Conservation (phyloP, 2,329 filamentous ascomycete genomes). For the Cladosporium sp. region DNA sequence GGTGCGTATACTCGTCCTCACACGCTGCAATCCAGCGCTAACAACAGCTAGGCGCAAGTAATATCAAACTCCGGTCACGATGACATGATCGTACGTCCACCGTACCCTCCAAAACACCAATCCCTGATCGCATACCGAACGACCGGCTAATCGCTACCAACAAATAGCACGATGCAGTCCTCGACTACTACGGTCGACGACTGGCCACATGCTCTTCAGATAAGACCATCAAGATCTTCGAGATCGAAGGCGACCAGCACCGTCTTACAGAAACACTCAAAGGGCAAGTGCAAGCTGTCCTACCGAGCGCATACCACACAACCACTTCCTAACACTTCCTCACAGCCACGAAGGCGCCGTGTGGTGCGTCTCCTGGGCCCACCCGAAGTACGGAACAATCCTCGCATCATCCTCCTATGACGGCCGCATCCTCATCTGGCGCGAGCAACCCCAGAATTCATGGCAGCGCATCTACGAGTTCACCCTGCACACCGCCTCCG, state of each 20-base stretch:
- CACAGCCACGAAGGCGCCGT: slow-evolving; percentile 84
- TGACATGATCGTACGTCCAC: slow-evolving; percentile 92
- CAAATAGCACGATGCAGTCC: slow-evolving; percentile 85
- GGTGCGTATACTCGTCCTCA: neutral
- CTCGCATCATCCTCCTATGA: slow-evolving; percentile 94
- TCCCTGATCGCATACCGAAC: slow-evolving; percentile 13
- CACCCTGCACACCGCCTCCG: slow-evolving; percentile 86
- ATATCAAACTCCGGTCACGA: slow-evolving; percentile 87
- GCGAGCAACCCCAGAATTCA: slow-evolving; percentile 60
- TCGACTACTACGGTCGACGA: slow-evolving; percentile 96
- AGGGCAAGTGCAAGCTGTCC: slow-evolving; percentile 57
- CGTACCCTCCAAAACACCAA: slow-evolving; percentile 8
- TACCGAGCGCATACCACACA: neutral
- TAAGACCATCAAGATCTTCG: slow-evolving; percentile 98
- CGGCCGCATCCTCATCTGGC: slow-evolving; percentile 98
- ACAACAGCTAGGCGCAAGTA: slow-evolving; percentile 60
- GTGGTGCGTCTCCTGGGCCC: slow-evolving; percentile 97
- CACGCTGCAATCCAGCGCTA: neutral
- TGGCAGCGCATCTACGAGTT: slow-evolving; percentile 86
- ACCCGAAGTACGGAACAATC: slow-evolving; percentile 98
- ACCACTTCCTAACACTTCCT: neutral
- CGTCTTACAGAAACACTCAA: slow-evolving; percentile 88
- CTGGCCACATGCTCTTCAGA: slow-evolving; percentile 97
- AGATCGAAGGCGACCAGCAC: slow-evolving; percentile 91
- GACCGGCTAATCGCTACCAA: slow-evolving; percentile 26